phyloP scores from a whole-genome alignment of 805 yeast species.

The Saccharomycopsis sp. region DNA sequence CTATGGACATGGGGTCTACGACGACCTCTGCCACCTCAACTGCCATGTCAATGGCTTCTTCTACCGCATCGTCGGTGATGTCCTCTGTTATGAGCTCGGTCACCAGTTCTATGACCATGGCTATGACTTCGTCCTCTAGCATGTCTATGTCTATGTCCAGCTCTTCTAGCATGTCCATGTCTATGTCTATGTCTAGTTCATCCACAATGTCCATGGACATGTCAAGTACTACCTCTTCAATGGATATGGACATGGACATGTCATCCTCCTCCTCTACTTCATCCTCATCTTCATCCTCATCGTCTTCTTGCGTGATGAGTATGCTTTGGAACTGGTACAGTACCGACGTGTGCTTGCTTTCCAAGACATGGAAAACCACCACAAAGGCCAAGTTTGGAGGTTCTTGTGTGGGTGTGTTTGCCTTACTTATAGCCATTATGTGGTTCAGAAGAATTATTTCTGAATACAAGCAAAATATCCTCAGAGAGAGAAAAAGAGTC shows the following conservation, averaged over 20 bases:
- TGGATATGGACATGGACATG: background rate
- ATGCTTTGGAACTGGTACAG: constrained; percentile 78
- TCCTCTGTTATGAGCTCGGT: background rate
- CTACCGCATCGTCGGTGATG: background rate
- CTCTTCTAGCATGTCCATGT: background rate
- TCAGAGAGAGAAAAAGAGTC: constrained; percentile 23
- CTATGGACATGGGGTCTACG: constrained; percentile 2
- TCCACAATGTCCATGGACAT: background rate
- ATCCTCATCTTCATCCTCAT: background rate
- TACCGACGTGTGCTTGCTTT: constrained; percentile 56
- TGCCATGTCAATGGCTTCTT: background rate
- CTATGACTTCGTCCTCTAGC: background rate
- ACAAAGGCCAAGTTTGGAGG: constrained; percentile 62
- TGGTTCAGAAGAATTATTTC: constrained; percentile 50
- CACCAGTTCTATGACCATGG: background rate
- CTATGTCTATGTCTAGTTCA: background rate
- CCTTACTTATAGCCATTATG: constrained; percentile 50
- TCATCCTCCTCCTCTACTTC: background rate
- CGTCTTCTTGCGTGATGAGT: constrained; percentile 21
- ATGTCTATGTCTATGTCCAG: background rate
- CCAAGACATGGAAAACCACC: constrained; percentile 55
- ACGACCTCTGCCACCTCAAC: background rate
- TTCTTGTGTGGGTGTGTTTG: constrained; percentile 59
- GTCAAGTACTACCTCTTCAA: background rate
- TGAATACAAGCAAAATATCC: constrained; percentile 42